Percentiles rank a stretch among this genome's conserved stretches.
Evolutionary conservation across 2,329 filamentous ascomycete species (phyloP).

Genomic region (Calonectria fujianensis): DNA sequence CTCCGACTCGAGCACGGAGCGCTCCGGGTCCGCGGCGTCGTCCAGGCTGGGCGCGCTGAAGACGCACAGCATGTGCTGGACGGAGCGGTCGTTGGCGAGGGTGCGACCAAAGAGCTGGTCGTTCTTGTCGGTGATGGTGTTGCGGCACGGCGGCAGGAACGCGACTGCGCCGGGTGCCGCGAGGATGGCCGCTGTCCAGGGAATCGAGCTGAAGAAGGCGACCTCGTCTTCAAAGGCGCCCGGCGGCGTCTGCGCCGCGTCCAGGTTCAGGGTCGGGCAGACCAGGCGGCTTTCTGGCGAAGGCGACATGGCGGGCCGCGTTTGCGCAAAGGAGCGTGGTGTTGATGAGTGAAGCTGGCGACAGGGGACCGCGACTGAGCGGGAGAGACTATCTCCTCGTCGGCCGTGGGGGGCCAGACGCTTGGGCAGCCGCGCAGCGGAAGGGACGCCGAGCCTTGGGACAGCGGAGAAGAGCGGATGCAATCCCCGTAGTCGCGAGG

Average conservation of each 20-base stretch:
- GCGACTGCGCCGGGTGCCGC: conserved; percentile 52
- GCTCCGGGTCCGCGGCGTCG: conserved; percentile 49
- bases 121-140: conserved; percentile 53
- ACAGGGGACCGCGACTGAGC: conserved; percentile 1
- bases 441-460: conserved; percentile 33
- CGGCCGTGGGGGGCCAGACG: conserved; percentile 39
- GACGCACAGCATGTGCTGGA: conserved; percentile 60
- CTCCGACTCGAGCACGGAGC: conserved; percentile 55
- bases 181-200: conserved; percentile 61
- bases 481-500: conserved; percentile 36
- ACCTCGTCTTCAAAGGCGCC: conserved; percentile 55
- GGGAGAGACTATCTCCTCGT: conserved; percentile 16
- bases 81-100: conserved; percentile 53
- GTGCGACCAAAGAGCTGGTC: conserved; percentile 61
- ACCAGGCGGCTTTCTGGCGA: conserved; percentile 54
- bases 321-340: conserved; percentile 36
- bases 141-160: conserved; percentile 60
- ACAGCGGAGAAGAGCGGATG: conserved; percentile 36
- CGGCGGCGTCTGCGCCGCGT: conserved; percentile 53
- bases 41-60: conserved; percentile 55
- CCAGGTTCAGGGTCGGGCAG: conserved; percentile 56
- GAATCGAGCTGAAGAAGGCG: conserved; percentile 58
- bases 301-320: conserved; percentile 44
- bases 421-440: conserved; percentile 31
- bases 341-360: conserved; percentile 30